Evolutionary conservation across 208 protist genomes (phyloP).

Genomic region (Acanthamoeba triangularis): DNA sequence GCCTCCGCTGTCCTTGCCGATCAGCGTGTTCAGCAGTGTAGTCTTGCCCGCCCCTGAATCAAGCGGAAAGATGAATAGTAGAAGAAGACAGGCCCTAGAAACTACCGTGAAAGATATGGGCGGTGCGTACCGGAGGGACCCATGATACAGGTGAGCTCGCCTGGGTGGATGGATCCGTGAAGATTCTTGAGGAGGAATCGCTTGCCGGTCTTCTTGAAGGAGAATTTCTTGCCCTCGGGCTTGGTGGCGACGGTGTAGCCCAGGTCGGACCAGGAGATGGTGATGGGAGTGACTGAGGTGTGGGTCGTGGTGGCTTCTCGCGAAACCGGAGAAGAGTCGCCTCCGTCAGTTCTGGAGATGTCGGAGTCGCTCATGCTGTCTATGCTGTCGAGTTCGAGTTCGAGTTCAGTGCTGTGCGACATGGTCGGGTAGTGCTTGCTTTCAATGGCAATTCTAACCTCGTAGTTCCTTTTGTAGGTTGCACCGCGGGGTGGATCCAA

Average conservation of each 20-base stretch:
- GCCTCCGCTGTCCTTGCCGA: neutral
- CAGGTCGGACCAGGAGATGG: neutral
- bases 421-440: neutral
- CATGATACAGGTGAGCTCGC: conserved; percentile 59
- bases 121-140: conserved; percentile 67
- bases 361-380: conserved; percentile 27
- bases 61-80: no score
- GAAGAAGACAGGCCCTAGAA: no score
- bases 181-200: conserved; percentile 8
- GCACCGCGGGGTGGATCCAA: no score
- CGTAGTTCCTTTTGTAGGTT: no score
- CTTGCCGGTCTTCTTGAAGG: neutral
- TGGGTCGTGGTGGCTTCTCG: no score
- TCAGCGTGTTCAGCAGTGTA: conserved; percentile 4
- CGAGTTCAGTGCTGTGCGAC: neutral
- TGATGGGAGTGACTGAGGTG: neutral
- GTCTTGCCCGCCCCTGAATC: conserved; percentile 42
- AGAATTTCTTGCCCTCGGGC: neutral
- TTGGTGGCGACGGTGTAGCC: neutral
- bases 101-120: no score
- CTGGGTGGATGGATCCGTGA: neutral
- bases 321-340: neutral
- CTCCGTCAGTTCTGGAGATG: neutral
- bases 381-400: neutral
- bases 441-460: no score